phyloP scores from a whole-genome alignment of 768 basidiomycete species.

The Cyclocybe cylindracea region DNA sequence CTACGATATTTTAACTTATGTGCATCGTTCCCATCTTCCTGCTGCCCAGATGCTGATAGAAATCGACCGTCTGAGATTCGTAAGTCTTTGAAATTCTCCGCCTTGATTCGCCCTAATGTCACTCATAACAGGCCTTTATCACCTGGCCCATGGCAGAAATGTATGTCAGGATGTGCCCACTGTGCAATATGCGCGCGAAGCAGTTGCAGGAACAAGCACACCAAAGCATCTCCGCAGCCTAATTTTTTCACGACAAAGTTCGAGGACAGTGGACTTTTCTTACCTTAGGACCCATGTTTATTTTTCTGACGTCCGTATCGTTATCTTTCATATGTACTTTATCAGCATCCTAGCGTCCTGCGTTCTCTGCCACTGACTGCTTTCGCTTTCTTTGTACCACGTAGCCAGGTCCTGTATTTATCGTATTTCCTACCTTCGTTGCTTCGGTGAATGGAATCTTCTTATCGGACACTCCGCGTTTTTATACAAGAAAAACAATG shows the following conservation, averaged over 20 bases:
- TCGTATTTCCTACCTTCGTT: background rate
- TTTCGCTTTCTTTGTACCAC: no score
- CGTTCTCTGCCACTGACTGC: no score
- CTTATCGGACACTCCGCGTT: no score
- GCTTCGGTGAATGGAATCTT: background rate
- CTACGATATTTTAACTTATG: conserved; percentile 68
- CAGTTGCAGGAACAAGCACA: background rate
- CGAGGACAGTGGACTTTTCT: no score
- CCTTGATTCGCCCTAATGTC: background rate
- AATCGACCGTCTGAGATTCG: conserved; percentile 58
- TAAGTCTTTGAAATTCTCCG: conserved; percentile 32
- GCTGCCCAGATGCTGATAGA: conserved; percentile 57
- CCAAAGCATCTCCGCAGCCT: background rate
- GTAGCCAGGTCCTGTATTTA: no score
- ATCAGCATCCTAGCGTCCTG: no score
- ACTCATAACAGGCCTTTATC: conserved; percentile 48
- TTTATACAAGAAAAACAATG: no score
- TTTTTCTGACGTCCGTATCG: no score
- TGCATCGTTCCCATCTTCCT: conserved; percentile 59
- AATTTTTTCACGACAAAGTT: background rate
- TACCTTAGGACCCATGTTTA: no score
- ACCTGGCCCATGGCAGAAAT: conserved; percentile 78
- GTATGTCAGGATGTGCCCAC: conserved; percentile 62
- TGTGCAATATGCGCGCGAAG: conserved; percentile 31
- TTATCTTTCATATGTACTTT: no score